Base-by-base conservation (phyloP, 345 rosid genomes). In the Rubroshorea leprosula region DNA sequence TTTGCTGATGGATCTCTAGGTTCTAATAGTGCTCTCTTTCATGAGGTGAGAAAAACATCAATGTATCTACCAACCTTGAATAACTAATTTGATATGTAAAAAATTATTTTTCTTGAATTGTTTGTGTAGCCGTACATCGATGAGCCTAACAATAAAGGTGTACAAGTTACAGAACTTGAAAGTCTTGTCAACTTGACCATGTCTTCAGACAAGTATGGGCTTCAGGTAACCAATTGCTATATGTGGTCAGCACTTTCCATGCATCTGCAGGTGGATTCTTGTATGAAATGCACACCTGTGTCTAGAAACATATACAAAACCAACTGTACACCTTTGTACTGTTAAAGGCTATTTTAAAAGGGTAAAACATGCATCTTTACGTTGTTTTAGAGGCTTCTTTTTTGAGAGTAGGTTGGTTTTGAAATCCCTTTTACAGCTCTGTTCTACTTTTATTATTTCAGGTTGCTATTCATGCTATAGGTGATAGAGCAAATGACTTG, bases 391-490 rank as follows among this genome's bases (percentile, higher is more conserved):
- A n/a, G n/a, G n/a, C n/a, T n/a, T n/a, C n/a, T n/a, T n/a, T n/a
- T n/a, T n/a, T n/a, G n/a, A n/a, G n/a, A n/a, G n/a, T n/a, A n/a
- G n/a, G n/a, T n/a, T n/a, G n/a, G n/a, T n/a, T n/a, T n/a, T n/a
- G n/a, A n/a, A n/a, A n/a, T n/a, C n/a, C n/a, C n/a, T n/a, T n/a
- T n/a, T n/a, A n/a, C n/a, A n/a, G n/a, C n/a, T n/a, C n/a, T n/a
- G n/a, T 52, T 44, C 17, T 17, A 16, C 25, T 68, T 10, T 24
- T 19, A 9, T 60, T 66, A 60, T 61, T 71, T 54, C 78, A 91
- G 96, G 95, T 88, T 63, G 85, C 96, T 44, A 74, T 92, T 68
- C 98, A 92, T 78, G 95, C 98, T 61, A 86, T 86, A 60, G 98
- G 98, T 29, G 96, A 89, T 72, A 89, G 57, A 75, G 96, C 96